Percentiles rank a stretch among this genome's conserved stretches.
These are phyloP conservation scores for Thielaviopsis euricoi DNA, from an alignment of 2,329 filamentous ascomycete species.

Conservation along the genomic window DNA sequence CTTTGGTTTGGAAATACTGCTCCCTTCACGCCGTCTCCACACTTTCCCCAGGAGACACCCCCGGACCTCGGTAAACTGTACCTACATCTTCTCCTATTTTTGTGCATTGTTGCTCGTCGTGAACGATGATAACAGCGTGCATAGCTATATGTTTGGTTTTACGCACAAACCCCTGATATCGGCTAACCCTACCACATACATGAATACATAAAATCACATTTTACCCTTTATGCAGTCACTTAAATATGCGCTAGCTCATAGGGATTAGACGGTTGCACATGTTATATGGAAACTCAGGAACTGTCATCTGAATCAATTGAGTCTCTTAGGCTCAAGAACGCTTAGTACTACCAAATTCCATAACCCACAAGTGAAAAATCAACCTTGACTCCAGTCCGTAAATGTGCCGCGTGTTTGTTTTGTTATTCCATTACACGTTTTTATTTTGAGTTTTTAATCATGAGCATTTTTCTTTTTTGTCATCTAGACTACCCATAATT, in stretches of 20 bases:
- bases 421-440: conserved; percentile 6
- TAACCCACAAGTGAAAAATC: conserved; percentile 5
- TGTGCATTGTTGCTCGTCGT: neutral
- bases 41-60: no score
- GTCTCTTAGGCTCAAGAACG: conserved; percentile 4
- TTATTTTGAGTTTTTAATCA: conserved; percentile 5
- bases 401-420: neutral
- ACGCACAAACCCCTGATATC: neutral
- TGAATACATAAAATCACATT: neutral
- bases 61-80: no score
- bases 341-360: conserved; percentile 2
- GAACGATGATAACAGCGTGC: no score
- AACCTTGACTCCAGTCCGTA: conserved; percentile 9
- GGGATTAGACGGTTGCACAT: neutral
- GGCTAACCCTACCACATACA: neutral
- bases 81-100: neutral
- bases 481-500: conserved; percentile 15
- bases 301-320: conserved; percentile 7
- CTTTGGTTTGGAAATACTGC: no score
- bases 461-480: conserved; percentile 7
- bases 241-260: neutral
- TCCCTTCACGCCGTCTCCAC: no score
- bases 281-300: neutral
- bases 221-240: neutral
- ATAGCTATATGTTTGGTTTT: no score